phyloP scores from a whole-genome alignment of 192 early-diverging fungal genomes.

The Chytriomyces hyalinus region DNA sequence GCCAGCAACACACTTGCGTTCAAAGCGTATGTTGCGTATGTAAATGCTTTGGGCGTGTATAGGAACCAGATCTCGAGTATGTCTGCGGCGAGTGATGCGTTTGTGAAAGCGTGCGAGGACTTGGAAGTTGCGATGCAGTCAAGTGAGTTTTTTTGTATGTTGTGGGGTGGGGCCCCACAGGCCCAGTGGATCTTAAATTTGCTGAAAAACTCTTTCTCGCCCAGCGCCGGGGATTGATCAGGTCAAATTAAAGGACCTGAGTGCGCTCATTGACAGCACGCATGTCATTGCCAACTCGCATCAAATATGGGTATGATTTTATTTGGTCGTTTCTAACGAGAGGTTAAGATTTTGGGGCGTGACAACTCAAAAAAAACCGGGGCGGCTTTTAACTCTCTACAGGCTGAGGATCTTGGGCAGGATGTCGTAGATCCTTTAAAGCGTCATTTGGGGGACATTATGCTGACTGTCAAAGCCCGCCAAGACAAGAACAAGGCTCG shows the following conservation, averaged over 20 bases:
- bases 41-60: constrained; percentile 51
- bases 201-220: too few species aligned
- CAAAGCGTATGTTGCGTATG: constrained; percentile 54
- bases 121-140: constrained; percentile 10
- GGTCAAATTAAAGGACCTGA: constrained; percentile 47
- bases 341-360: background rate
- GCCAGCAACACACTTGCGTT: constrained; percentile 37
- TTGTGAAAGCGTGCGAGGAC: constrained; percentile 59
- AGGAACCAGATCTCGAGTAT: constrained; percentile 53
- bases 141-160: background rate
- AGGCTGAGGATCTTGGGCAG: constrained; percentile 50
- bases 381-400: background rate
- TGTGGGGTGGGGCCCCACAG: background rate
- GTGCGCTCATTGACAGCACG: constrained; percentile 60
- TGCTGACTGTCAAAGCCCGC: constrained; percentile 20
- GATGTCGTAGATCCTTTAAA: constrained; percentile 56
- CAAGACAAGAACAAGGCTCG: constrained; percentile 51
- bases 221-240: background rate
- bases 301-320: constrained; percentile 53
- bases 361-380: background rate
- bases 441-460: constrained; percentile 43
- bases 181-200: background rate
- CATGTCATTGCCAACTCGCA: constrained; percentile 60
- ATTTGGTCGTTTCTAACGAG: constrained; percentile 1
- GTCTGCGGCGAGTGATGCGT: constrained; percentile 53